These are phyloP conservation scores for Zasmidium citrigriseum DNA, from an alignment of 2,329 filamentous ascomycete species.

Conservation along the genomic window DNA sequence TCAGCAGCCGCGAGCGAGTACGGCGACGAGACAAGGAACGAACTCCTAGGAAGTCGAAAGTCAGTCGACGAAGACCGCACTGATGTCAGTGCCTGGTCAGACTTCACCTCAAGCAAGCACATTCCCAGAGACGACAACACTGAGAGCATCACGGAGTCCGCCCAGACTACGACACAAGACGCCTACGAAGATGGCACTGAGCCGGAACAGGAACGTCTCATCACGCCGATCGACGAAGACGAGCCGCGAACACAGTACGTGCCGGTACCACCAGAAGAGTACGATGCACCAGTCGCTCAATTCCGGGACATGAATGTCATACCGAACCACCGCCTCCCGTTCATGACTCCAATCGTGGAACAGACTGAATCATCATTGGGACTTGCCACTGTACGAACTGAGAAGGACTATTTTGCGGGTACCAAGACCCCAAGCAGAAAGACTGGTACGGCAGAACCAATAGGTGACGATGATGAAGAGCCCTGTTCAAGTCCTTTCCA, in stretches of 20 bases:
- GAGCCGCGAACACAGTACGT: conserved; percentile 66
- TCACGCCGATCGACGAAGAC: conserved; percentile 47
- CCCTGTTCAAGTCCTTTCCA: conserved; percentile 71
- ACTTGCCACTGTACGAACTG: conserved; percentile 58
- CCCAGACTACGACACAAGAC: conserved; percentile 36
- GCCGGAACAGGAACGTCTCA: conserved; percentile 39
- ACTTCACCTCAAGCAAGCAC: conserved; percentile 75
- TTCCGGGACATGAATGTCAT: conserved; percentile 78
- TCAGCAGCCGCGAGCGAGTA: conserved; percentile 65
- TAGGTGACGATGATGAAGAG: conserved; percentile 47
- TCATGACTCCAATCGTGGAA: conserved; percentile 98
- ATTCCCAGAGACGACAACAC: conserved; percentile 54
- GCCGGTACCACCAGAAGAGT: conserved; percentile 82
- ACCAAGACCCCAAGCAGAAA: conserved; percentile 77
- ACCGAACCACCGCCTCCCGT: conserved; percentile 89
- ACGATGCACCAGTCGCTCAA: conserved; percentile 70
- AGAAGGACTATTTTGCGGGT: conserved; percentile 57
- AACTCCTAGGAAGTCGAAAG: conserved; percentile 46
- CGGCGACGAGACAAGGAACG: conserved; percentile 60
- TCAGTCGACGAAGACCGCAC: conserved; percentile 39
- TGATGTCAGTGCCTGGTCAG: conserved; percentile 78
- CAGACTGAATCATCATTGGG: conserved; percentile 87
- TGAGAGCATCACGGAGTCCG: conserved; percentile 35
- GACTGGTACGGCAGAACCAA: conserved; percentile 42
- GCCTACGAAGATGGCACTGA: conserved; percentile 38